Conservation (phyloP, 2,329 filamentous ascomycete species). For the Ceratocystis ficicola region DNA sequence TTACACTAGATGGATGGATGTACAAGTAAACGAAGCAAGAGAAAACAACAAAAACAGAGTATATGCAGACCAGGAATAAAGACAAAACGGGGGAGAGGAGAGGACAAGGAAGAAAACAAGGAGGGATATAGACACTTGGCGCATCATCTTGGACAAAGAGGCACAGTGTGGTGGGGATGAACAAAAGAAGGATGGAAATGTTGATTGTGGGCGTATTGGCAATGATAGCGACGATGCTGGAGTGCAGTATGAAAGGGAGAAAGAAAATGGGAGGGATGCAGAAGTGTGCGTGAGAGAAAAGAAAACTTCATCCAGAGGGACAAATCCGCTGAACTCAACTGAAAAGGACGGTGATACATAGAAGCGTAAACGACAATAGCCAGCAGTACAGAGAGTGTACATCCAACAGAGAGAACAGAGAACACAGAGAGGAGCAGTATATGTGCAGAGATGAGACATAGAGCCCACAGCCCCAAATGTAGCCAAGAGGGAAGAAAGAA, state of each 20-base stretch:
- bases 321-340: constrained; percentile 2
- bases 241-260: constrained; percentile 9
- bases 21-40: constrained; percentile 7
- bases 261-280: constrained; percentile 8
- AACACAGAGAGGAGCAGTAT: constrained; percentile 7
- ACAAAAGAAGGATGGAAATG: neutral
- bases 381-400: constrained; percentile 17
- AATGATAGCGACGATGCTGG: neutral
- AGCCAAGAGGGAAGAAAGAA: constrained; percentile 9
- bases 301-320: neutral
- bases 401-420: constrained; percentile 12
- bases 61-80: constrained; percentile 7
- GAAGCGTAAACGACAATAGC: constrained; percentile 10
- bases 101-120: constrained; percentile 5
- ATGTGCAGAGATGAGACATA: constrained; percentile 16
- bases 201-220: too few species aligned
- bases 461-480: constrained; percentile 11
- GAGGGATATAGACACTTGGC: neutral
- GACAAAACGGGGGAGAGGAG: neutral
- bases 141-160: neutral
- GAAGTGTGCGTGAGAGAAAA: constrained; percentile 5
- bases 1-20: constrained; percentile 7
- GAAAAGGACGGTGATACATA: constrained; percentile 13
- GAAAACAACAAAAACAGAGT: constrained; percentile 9
- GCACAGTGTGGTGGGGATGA: neutral